Evolutionary conservation across 495 filamentous ascomycete genomes (phyloP), one percentile per base, ranked within the genome.

Genomic region (Penicillium mononematosum): DNA sequence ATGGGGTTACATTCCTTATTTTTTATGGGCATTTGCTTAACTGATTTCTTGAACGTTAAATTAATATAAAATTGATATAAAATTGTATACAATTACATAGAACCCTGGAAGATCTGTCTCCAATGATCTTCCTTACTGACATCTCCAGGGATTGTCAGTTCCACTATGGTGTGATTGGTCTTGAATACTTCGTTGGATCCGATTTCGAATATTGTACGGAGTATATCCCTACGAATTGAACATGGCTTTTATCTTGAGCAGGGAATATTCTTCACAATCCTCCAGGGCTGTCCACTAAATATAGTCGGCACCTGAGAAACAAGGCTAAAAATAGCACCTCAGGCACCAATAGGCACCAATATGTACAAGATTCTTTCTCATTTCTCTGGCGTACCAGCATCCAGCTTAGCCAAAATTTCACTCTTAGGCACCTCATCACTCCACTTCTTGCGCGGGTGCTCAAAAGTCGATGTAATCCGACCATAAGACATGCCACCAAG

Each of bases 1-100:
- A 44, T 44, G 39, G 50, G 50, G 50, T 44, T 44, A 44, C 50
- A 53, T 53, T 41, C 50, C 4, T 20, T 20, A 5, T 7, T 44
- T 43, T 19, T 19, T 43, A 19, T 7, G 10, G 5, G 10, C 12
- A 16, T 17, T 24, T 25, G 9, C 29, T 31, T 38, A 16, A 34
- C 14, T 38, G 6, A n/a, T 8, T 17, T n/a, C 36, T 39, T 46
- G 22, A 22, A 22, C 22, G 16, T 10, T 17, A 17, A 4, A 29
- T 32, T 31, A 31, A 48, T 1, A 25, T n/a, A 25, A 14, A 29
- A 8, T 27, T 7, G 4, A 12, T 24, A n/a, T 46, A 14, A 36
- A 16, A 25, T 25, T 7, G 14, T 38, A n/a, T 22, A 43, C 4
- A 19, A 22, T 43, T 22, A 12, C 14, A 36, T 36, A 16, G 34